Evolutionary conservation across 164 flowering plant species (phyloP), one percentile per base, ranked within the genome.

Genomic region (Hamamelis virginiana): DNA sequence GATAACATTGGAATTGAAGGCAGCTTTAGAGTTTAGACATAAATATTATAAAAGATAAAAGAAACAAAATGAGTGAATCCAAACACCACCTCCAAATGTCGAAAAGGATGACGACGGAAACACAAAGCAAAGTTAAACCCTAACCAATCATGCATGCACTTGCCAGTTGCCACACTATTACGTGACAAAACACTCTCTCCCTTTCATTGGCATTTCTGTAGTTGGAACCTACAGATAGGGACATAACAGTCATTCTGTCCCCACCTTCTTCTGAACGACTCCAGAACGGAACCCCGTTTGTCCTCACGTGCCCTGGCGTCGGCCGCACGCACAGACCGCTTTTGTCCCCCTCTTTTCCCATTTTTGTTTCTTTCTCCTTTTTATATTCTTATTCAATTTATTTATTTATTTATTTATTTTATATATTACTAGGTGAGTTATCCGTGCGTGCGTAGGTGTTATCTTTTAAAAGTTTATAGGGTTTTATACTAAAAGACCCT

Each of bases 211-310:
- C 33, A 57, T 23, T 57, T 2, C 41, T 6, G 6, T 33, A 33
- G 41, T 33, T 33, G 4, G 6, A 33, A 33, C 41, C 41, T 33
- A 15, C 15, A 26, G 23, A 25, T 21, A 26, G 33, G 62, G 56
- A 18, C 50, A 33, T 1, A 43, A 57, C 13, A 9, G 70, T 67
- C 70, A 57, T 57, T 55, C 26, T 1, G 16, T n/a, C 21, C 11
- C 14, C 41, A 33, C 41, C 41, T 33, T 6, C 41, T 33, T 6
- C 41, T 33, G 4, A 33, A 33, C 23, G n/a, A 38, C 1, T 43
- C 18, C 10, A n/a, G 1, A 51, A 74, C 72, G 76, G 76, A n/a
- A 69, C 59, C 27, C 76, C 69, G 76, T 74, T 74, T 64, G 68
- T 58, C 76, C 43, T 69, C 76, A 64, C 72, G 69, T 69, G 76